A percentile compares a stretch with the other conserved stretches of the same genome.
Evolutionary conservation across 352 stramenopile species (phyloP).

Genomic region (Globisporangium viniferum): DNA sequence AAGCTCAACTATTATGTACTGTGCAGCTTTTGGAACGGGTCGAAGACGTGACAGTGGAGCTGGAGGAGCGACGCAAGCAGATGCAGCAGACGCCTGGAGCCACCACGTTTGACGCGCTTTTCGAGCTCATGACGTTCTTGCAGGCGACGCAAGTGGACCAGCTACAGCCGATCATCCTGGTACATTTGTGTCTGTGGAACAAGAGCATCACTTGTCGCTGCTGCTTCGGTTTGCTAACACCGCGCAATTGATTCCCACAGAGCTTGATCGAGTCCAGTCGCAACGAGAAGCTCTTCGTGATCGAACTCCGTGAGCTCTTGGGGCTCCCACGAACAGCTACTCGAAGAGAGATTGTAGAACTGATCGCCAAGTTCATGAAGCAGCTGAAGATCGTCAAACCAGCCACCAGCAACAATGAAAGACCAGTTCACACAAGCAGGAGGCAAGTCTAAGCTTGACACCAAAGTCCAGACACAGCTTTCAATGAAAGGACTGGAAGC

Average conservation of each 20-base stretch:
- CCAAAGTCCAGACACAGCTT: not conserved
- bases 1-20: no score
- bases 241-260: not conserved
- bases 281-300: constrained; percentile 8
- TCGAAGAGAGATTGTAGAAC: not conserved
- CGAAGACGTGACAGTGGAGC: constrained; percentile 7
- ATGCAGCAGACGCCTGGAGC: constrained; percentile 3
- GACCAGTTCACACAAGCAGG: not conserved
- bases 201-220: not conserved
- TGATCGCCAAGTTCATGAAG: not conserved
- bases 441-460: not conserved
- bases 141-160: constrained; percentile 7
- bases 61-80: constrained; percentile 12
- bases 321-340: constrained; percentile 6
- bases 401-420: not conserved
- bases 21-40: constrained; percentile 9
- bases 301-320: constrained; percentile 14
- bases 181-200: not conserved
- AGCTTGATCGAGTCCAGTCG: constrained; percentile 12
- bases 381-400: constrained; percentile 1
- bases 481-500: no score
- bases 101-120: constrained; percentile 8
- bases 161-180: constrained; percentile 11
- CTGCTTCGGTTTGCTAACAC: not conserved
- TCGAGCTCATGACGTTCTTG: constrained; percentile 18